Evolutionary conservation across 352 stramenopile species (phyloP).

Genomic region (Globisporangium cylindrosporum): DNA sequence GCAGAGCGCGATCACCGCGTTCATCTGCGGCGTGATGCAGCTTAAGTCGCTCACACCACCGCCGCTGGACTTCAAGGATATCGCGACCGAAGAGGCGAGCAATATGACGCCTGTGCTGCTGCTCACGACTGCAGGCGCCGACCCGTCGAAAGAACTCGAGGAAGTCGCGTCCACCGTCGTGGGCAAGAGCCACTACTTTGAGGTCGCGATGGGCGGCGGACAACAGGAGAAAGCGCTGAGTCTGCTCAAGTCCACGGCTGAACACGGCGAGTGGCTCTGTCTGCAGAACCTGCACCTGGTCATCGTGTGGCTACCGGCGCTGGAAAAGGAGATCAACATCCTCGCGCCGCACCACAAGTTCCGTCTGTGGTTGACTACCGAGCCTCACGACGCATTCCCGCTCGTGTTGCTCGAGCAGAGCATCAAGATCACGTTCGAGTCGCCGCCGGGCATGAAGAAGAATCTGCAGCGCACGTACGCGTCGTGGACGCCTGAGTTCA

Average conservation of each 20-base stretch:
- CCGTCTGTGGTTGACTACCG: slow-evolving; percentile 94
- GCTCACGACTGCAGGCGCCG: slow-evolving; percentile 91
- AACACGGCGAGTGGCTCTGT: slow-evolving; percentile 93
- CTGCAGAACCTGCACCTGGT: slow-evolving; percentile 96
- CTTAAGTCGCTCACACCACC: slow-evolving; percentile 87
- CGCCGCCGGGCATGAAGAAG: slow-evolving; percentile 93
- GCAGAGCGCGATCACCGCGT: slow-evolving; percentile 87
- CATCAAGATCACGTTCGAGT: slow-evolving; percentile 95
- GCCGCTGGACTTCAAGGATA: slow-evolving; percentile 71
- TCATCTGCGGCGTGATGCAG: slow-evolving; percentile 86
- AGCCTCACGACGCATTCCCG: slow-evolving; percentile 90
- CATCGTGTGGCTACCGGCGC: slow-evolving; percentile 88
- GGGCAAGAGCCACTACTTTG: slow-evolving; percentile 88
- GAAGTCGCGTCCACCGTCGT: slow-evolving; percentile 86
- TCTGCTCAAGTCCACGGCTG: slow-evolving; percentile 68
- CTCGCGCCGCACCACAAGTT: slow-evolving; percentile 83
- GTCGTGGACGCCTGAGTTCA: slow-evolving; percentile 80
- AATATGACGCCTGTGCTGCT: slow-evolving; percentile 86
- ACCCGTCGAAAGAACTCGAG: slow-evolving; percentile 92
- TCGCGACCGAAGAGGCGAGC: slow-evolving; percentile 65
- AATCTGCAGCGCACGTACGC: slow-evolving; percentile 93
- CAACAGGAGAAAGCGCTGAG: slow-evolving; percentile 91
- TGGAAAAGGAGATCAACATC: slow-evolving; percentile 90
- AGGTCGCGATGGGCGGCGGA: slow-evolving; percentile 94
- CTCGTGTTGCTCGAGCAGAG: slow-evolving; percentile 90